Evolutionary conservation across 768 basidiomycete species (phyloP).

Genomic region (Leccinum subtestaceum): DNA sequence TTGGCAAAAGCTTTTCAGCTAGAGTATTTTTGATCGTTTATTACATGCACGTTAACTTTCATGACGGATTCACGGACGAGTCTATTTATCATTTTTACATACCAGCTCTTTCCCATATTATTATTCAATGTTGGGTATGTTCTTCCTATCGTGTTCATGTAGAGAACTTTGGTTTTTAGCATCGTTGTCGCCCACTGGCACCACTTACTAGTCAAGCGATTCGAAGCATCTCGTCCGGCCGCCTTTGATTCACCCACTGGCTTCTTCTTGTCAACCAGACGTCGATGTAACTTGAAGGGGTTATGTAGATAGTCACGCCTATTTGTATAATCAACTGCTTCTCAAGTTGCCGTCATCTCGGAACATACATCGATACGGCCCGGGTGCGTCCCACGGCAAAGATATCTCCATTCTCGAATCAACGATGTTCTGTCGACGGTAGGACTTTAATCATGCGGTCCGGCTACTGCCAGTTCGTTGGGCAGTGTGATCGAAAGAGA

Average conservation of each 20-base stretch:
- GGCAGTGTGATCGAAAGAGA: too few relatives aligned
- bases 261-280: conserved; percentile 21
- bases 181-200: background rate
- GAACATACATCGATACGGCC: conserved; percentile 20
- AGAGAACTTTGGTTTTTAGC: background rate
- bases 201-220: background rate
- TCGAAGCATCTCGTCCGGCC: conserved; percentile 15
- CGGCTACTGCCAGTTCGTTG: too few relatives aligned
- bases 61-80: conserved; percentile 13
- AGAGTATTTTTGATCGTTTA: conserved; percentile 15
- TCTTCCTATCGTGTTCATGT: conserved; percentile 30
- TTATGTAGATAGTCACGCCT: conserved; percentile 15
- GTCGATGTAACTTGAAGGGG: conserved; percentile 21
- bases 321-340: conserved; percentile 21
- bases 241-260: conserved; percentile 11
- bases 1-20: conserved; percentile 70
- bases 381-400: conserved; percentile 22
- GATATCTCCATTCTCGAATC: conserved; percentile 24
- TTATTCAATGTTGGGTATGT: background rate
- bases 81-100: conserved; percentile 29
- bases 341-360: conserved; percentile 26
- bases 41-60: conserved; percentile 16
- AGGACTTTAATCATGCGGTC: too few relatives aligned
- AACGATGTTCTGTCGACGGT: conserved; percentile 13
- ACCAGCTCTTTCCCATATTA: conserved; percentile 6